Base-by-base conservation (phyloP, 495 filamentous ascomycete species). In the Pyrenopolyporus hunteri region DNA sequence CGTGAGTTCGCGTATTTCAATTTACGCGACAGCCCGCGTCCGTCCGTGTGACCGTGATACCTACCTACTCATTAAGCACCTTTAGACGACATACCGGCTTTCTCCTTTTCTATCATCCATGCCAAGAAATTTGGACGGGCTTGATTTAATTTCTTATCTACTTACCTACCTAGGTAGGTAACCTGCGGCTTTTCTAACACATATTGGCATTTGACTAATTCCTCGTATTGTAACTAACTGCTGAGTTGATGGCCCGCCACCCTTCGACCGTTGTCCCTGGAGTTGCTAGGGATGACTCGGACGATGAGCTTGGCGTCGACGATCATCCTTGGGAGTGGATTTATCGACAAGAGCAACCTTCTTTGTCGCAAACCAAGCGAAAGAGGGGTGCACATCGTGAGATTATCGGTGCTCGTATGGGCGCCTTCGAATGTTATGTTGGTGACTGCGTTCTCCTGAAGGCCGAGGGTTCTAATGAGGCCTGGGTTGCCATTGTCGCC, bases 311-410 rank as follows among this genome's bases (percentile, higher is more conserved):
- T 7, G 92, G 91, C 14, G 76, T 85, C 13, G 91, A 94, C 49
- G 91, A 96, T 72, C 78, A 81, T 35, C 91, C 92, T 1, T 98
- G 94, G 94, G 86, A 95, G 70, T 98, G 93, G 93, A 86, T 97
- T 23, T 94, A 94, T 74, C 71, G 39, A 14, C 16, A 60, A 22
- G 26, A 14, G 9, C 20, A 73, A 4, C 3, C 66, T 59, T 37
- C 50, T 56, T 1, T 59, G 70, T 33, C 51, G 62, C 44, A 29
- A 4, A 37, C 51, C 0, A 81, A 68, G 70, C 72, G 66, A 48
- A 81, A 69, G 70, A 73, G 57, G 72, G 69, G 57, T 61, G 55
- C 39, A 16, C 40, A 64, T 37, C 73, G 70, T 35, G 76, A 73
- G 31, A 94, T 96, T 42, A 67, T 93, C 32, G 94, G 88, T 9